These are phyloP conservation scores for Venustampulla echinocandica DNA, from an alignment of 495 filamentous ascomycete genomes.

Conservation along the genomic window DNA sequence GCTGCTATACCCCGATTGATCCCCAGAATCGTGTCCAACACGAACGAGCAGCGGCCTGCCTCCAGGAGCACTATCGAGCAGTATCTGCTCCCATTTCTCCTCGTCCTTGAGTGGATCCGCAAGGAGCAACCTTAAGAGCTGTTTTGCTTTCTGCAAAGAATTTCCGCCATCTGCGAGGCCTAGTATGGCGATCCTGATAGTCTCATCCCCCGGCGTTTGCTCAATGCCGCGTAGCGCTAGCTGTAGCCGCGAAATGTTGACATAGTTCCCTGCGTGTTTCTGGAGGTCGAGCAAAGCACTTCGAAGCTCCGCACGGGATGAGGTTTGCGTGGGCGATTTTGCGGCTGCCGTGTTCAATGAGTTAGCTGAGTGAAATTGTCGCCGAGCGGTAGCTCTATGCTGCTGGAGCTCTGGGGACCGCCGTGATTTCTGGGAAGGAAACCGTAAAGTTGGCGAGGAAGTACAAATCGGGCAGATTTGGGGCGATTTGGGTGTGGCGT, in stretches of 20 bases:
- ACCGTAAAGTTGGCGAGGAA: conserved; percentile 3
- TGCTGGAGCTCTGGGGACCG: not conserved
- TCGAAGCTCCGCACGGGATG: conserved; percentile 43
- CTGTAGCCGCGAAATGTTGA: conserved; percentile 69
- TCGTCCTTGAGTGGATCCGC: conserved; percentile 65
- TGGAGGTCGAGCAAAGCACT: conserved; percentile 53
- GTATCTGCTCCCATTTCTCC: conserved; percentile 60
- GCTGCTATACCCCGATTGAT: conserved; percentile 8
- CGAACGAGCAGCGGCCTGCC: conserved; percentile 37
- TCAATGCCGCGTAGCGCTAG: conserved; percentile 72
- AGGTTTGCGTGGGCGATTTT: not conserved
- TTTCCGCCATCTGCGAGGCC: conserved; percentile 29
- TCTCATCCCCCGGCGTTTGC: conserved; percentile 46
- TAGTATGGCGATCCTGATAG: conserved; percentile 63
- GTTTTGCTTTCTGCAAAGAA: conserved; percentile 34
- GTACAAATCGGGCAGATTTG: conserved; percentile 22
- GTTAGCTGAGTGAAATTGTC: conserved; percentile 2
- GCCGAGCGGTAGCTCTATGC: conserved; percentile 4
- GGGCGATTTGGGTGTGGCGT: too few species aligned
- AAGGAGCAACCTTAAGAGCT: conserved; percentile 60
- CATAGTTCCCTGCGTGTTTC: conserved; percentile 50
- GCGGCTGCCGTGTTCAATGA: not conserved
- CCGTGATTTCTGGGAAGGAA: not conserved
- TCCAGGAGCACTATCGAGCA: conserved; percentile 39
- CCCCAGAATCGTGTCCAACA: conserved; percentile 23